phyloP scores from a whole-genome alignment of 495 filamentous ascomycete genomes.

The Penicillium pulvis region DNA sequence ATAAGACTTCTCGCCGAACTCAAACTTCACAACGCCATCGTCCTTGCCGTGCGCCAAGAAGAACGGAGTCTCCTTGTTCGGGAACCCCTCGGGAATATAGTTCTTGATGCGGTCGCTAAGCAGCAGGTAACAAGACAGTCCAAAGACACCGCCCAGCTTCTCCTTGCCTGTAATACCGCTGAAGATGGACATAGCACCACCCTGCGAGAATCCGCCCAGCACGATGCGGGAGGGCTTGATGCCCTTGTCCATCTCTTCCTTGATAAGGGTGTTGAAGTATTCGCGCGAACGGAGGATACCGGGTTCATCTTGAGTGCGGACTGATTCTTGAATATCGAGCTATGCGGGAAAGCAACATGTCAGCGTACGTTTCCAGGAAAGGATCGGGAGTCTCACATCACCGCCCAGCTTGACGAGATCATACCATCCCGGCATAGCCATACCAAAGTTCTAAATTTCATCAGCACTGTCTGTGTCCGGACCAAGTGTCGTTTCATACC shows the following conservation, averaged over 20 bases:
- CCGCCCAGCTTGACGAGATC: constrained; percentile 68
- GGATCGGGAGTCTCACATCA: constrained; percentile 36
- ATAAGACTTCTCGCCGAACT: constrained; percentile 67
- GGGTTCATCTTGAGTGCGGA: constrained; percentile 69
- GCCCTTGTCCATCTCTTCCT: constrained; percentile 78
- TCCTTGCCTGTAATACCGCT: constrained; percentile 70
- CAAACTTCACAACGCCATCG: constrained; percentile 69
- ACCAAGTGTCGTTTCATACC: constrained; percentile 49
- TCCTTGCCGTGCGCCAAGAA: constrained; percentile 83
- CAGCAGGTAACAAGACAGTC: constrained; percentile 79
- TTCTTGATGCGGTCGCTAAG: constrained; percentile 70
- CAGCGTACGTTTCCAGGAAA: background rate
- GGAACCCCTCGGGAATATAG: constrained; percentile 61
- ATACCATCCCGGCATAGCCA: constrained; percentile 91
- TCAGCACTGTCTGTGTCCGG: background rate
- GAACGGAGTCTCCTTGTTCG: constrained; percentile 79
- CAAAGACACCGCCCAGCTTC: constrained; percentile 86
- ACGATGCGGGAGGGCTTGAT: constrained; percentile 83
- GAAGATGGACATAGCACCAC: constrained; percentile 62
- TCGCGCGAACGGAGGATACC: constrained; percentile 74
- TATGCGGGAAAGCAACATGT: constrained; percentile 16
- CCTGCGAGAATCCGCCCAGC: constrained; percentile 69
- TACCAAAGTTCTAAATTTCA: constrained; percentile 66
- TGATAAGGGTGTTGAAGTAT: constrained; percentile 79
- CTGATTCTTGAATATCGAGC: constrained; percentile 50